Percentiles rank a stretch among this genome's conserved stretches.
Evolutionary conservation across 2,329 filamentous ascomycete species (phyloP).

Genomic region (Penicillium fuscoglaucum): DNA sequence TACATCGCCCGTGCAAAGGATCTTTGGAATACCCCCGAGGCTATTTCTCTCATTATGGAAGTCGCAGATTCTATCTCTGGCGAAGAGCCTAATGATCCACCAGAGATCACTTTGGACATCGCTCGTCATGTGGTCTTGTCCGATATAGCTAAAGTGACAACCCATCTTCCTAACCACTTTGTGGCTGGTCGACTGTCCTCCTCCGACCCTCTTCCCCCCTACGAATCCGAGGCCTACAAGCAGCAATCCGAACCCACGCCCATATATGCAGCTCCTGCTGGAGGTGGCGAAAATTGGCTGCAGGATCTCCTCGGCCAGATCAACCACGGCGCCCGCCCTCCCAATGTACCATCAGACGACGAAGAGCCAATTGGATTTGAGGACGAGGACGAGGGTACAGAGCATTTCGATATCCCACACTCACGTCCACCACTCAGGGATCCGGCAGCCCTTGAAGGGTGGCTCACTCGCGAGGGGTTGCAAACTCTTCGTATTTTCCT

Average conservation of each 20-base stretch:
- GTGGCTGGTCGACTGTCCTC: slow-evolving; percentile 67
- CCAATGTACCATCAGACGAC: slow-evolving; percentile 19
- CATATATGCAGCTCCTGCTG: slow-evolving; percentile 35
- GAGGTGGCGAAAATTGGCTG: slow-evolving; percentile 37
- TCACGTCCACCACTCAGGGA: slow-evolving; percentile 28
- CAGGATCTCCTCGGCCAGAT: slow-evolving; percentile 39
- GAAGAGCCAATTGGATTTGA: slow-evolving; percentile 16
- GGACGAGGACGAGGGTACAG: slow-evolving; percentile 13
- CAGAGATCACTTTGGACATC: slow-evolving; percentile 55
- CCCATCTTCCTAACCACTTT: slow-evolving; percentile 65
- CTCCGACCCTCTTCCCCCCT: slow-evolving; percentile 79
- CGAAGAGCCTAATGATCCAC: slow-evolving; percentile 44
- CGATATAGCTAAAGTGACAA: slow-evolving; percentile 69
- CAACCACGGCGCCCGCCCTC: slow-evolving; percentile 15
- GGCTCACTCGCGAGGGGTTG: slow-evolving; percentile 37
- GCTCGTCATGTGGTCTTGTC: slow-evolving; percentile 78
- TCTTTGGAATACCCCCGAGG: slow-evolving; percentile 79
- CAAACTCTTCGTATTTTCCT: slow-evolving; percentile 39
- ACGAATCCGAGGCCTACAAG: slow-evolving; percentile 45
- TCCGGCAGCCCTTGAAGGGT: slow-evolving; percentile 34
- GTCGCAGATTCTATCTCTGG: slow-evolving; percentile 59
- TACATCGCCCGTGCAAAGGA: slow-evolving; percentile 77
- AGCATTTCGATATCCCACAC: slow-evolving; percentile 13
- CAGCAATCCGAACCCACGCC: slow-evolving; percentile 38
- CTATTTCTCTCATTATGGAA: slow-evolving; percentile 66